Evolutionary conservation across 2,329 filamentous ascomycete genomes (phyloP).

Genomic region (Lojkania enalia): DNA sequence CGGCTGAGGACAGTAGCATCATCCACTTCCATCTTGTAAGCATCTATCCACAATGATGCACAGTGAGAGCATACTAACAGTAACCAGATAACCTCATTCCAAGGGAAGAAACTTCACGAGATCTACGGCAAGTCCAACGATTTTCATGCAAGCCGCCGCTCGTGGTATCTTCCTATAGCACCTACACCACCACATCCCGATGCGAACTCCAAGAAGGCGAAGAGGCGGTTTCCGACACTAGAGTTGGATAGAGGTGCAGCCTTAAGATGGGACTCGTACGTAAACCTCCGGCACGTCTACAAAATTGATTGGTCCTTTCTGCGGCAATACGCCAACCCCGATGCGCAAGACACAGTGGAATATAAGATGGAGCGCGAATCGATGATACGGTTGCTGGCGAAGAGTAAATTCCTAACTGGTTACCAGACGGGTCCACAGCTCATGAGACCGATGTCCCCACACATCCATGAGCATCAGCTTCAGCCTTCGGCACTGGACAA

Average conservation of each 20-base stretch:
- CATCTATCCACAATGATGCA: not conserved
- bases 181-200: constrained; percentile 38
- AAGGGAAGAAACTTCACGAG: constrained; percentile 37
- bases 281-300: constrained; percentile 41
- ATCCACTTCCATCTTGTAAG: constrained; percentile 44
- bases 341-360: constrained; percentile 16
- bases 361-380: constrained; percentile 34
- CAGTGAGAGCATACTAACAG: constrained; percentile 16
- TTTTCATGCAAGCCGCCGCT: constrained; percentile 35
- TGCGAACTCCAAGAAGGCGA: constrained; percentile 35
- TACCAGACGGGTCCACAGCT: constrained; percentile 32
- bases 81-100: constrained; percentile 38
- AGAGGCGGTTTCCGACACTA: constrained; percentile 35
- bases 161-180: constrained; percentile 40
- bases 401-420: constrained; percentile 28
- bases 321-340: constrained; percentile 30
- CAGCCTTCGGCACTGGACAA: not conserved
- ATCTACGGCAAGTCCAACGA: constrained; percentile 38
- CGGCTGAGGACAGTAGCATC: constrained; percentile 24
- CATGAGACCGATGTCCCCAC: too few species aligned
- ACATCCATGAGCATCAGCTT: not conserved
- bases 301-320: constrained; percentile 36
- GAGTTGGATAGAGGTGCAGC: constrained; percentile 24
- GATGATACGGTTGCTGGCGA: constrained; percentile 28
- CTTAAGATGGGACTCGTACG: constrained; percentile 38